Percentiles rank a stretch among this genome's conserved stretches.
These are phyloP conservation scores for Physcomitrium patens DNA, from an alignment of 225 moss, liverwort and hornwort species.

Conservation along the genomic window DNA sequence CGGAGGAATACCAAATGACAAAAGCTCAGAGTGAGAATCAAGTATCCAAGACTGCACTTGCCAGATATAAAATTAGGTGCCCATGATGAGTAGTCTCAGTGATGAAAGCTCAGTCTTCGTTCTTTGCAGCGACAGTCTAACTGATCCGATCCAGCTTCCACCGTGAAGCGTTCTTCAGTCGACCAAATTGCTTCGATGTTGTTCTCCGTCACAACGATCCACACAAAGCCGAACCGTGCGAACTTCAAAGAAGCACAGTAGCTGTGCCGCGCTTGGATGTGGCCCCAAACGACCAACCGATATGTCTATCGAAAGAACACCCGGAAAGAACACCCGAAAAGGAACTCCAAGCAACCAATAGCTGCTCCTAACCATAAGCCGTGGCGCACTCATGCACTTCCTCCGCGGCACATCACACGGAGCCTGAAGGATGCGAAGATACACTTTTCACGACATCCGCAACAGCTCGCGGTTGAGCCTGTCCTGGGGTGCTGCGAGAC, in stretches of 20 bases:
- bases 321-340: too few species aligned
- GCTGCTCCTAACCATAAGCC: too few species aligned
- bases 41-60: slow-evolving; percentile 3
- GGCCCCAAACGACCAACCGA: too few species aligned
- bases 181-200: not conserved
- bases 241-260: too few species aligned
- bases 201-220: not conserved
- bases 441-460: not conserved
- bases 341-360: too few species aligned
- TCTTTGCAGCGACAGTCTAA: not conserved
- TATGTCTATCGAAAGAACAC: too few species aligned
- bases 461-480: not conserved
- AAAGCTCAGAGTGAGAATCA: not conserved
- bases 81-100: not conserved
- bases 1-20: not conserved
- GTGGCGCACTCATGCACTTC: too few species aligned
- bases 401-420: too few species aligned
- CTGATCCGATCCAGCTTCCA: slow-evolving; percentile 13
- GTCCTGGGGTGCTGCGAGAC: not conserved
- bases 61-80: slow-evolving; percentile 6
- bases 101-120: not conserved
- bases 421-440: too few species aligned
- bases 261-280: too few species aligned
- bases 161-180: not conserved
- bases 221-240: too few species aligned